Percentiles rank a stretch among this genome's conserved stretches.
These are phyloP conservation scores for Syzygium grande DNA, from an alignment of 345 rosid species.

Conservation along the genomic window DNA sequence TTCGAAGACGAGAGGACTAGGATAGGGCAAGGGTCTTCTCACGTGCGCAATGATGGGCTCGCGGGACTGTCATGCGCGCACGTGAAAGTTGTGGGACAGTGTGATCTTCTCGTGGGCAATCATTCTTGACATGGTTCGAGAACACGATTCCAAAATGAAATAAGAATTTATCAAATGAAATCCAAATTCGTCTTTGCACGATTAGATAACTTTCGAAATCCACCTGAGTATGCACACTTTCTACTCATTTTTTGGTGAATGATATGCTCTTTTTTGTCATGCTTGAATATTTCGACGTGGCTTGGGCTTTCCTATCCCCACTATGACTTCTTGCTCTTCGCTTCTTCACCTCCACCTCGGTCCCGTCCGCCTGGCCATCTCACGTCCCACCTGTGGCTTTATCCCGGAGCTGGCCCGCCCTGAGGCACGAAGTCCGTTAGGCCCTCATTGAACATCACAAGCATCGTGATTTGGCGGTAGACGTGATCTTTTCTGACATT, in stretches of 20 bases:
- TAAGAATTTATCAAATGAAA: fast-evolving
- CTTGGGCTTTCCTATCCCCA: too few species aligned
- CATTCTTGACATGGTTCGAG: background rate
- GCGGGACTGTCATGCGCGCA: background rate
- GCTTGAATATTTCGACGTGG: background rate
- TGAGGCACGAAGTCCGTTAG: too few species aligned
- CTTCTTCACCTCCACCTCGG: too few species aligned
- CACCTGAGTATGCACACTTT: background rate
- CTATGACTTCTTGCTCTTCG: too few species aligned
- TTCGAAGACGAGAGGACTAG: background rate
- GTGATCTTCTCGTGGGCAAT: background rate
- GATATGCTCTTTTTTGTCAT: background rate
- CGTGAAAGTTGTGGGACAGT: background rate
- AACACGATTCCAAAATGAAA: background rate
- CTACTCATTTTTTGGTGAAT: background rate
- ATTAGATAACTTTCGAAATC: background rate
- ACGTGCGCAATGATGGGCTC: background rate
- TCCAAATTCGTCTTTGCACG: background rate
- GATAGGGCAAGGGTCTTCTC: background rate
- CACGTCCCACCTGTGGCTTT: too few species aligned
- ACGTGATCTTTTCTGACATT: too few species aligned
- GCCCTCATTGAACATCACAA: too few species aligned
- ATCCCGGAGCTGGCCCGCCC: too few species aligned
- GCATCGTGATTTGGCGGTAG: too few species aligned
- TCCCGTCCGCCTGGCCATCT: too few species aligned